These are phyloP conservation scores for Seiridium cupressi DNA, from an alignment of 2,329 filamentous ascomycete genomes.

Conservation along the genomic window DNA sequence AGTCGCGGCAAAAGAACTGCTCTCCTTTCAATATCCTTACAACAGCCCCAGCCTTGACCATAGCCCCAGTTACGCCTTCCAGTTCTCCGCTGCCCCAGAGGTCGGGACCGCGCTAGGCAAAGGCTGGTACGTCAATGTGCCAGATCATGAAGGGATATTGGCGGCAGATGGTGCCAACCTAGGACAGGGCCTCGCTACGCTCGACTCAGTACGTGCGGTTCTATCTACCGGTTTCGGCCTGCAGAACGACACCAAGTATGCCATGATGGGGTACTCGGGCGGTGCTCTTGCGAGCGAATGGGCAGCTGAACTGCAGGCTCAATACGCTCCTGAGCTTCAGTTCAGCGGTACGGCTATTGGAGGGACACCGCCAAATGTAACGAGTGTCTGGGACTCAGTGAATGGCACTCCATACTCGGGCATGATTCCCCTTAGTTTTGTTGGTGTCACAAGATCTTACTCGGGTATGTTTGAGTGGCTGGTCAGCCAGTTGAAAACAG, in stretches of 20 bases:
- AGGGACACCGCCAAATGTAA: not conserved
- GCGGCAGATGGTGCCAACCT: not conserved
- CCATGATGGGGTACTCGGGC: slow-evolving; percentile 53
- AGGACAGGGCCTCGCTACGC: not conserved
- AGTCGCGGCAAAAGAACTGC: not conserved
- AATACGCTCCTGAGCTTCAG: slow-evolving; percentile 1
- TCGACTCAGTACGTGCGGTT: not conserved
- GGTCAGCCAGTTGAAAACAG: not conserved
- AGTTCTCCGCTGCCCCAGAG: not conserved
- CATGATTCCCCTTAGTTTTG: not conserved
- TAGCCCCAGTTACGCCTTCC: not conserved
- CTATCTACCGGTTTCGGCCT: not conserved
- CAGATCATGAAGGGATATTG: not conserved
- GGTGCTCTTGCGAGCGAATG: slow-evolving; percentile 34
- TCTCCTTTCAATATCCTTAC: not conserved
- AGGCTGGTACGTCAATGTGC: not conserved
- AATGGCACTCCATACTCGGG: not conserved
- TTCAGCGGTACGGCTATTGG: not conserved
- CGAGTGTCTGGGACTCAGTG: not conserved
- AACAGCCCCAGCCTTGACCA: not conserved
- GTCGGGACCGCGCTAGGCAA: not conserved
- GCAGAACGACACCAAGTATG: slow-evolving; percentile 19
- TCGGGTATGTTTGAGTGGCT: not conserved
- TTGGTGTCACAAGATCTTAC: not conserved
- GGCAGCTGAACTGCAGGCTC: slow-evolving; percentile 1